Base-by-base conservation (phyloP, 179 eudicot genomes). In the Drosera spatulata region DNA sequence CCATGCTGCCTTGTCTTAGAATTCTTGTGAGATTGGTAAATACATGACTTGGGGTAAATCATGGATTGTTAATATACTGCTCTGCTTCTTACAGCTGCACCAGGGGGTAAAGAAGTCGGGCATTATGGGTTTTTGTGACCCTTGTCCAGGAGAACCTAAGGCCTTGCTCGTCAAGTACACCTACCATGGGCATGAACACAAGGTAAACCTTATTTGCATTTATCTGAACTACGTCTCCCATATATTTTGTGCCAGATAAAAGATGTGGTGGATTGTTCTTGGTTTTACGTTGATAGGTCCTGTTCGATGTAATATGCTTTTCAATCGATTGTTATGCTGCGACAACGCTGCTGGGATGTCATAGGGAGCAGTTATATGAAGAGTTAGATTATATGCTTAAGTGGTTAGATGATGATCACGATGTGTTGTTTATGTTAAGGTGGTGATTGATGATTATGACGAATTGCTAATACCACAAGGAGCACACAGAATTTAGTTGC, bases 51-150 rank as follows among this genome's bases (percentile, higher is more conserved):
- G 8, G n/a, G 45, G 7, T 10, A 4, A 13, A 7, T 39, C 8
- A 12, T 8, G 8, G 46, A 9, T 10, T 6, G 13, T 39, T 7
- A 40, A 4, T 22, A 41, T 53, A 6, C 7, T 7, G 5, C 44
- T 41, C 12, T 50, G 41, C 58, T 42, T 4, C 2, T 37, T 41
- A 39, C 86, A 93, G 99, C 91, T 93, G 63, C 99, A 93, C 22
- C 86, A 83, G 52, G 99, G 99, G 50, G 87, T 93, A 58, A 93
- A 90, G 76, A 93, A 93, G 76, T 83, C 97, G 2, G 99, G 99
- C 55, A 93, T 93, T 46, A 93, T 93, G 99, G 99, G 99, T 7
- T 93, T 90, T 70, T 90, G 93, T 55, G 99, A 93, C 69, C 95
- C 95, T 67, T 89, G 97, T 73, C 99, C 99, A 0, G 88, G 85